Evolutionary conservation across 305 asterid genomes (phyloP).

Genomic region (Plantago rigida): DNA sequence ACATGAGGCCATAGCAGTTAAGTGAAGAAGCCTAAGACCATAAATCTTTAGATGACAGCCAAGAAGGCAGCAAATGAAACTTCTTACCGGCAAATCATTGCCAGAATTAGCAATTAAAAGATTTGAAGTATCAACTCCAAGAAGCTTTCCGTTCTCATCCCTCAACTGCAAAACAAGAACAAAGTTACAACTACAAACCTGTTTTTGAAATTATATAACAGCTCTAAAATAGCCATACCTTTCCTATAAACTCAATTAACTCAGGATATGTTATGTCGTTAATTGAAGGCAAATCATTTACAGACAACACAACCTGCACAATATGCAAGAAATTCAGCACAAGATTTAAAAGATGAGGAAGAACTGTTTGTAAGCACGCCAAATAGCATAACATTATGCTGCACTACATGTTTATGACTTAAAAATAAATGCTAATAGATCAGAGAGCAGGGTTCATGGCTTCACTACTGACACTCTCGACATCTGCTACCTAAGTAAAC

Average conservation of each 20-base stretch:
- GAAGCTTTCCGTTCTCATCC: slow-evolving; percentile 73
- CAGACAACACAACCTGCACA: slow-evolving; percentile 81
- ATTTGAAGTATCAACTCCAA: slow-evolving; percentile 74
- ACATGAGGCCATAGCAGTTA: slow-evolving; percentile 16
- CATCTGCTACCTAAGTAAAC: not conserved
- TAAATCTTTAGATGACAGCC: slow-evolving; percentile 9
- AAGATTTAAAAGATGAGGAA: slow-evolving; percentile 6
- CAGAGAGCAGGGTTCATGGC: slow-evolving; percentile 6
- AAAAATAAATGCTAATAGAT: slow-evolving; percentile 11
- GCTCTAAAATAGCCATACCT: slow-evolving; percentile 38
- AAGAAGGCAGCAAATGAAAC: slow-evolving; percentile 16
- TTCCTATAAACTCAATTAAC: slow-evolving; percentile 59
- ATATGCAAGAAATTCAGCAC: slow-evolving; percentile 17
- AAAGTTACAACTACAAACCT: slow-evolving; percentile 22
- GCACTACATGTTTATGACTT: slow-evolving; percentile 8
- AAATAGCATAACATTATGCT: not conserved
- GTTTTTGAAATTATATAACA: slow-evolving; percentile 17
- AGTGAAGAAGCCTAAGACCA: slow-evolving; percentile 14
- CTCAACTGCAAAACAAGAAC: slow-evolving; percentile 47
- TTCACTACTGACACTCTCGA: slow-evolving; percentile 3
- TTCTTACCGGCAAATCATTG: slow-evolving; percentile 85
- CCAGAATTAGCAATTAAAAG: slow-evolving; percentile 86
- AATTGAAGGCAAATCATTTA: slow-evolving; percentile 89
- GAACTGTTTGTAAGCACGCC: not conserved
- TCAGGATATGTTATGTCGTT: slow-evolving; percentile 78